phyloP scores from a whole-genome alignment of 345 rosid species.

The Rubroshorea leprosula region DNA sequence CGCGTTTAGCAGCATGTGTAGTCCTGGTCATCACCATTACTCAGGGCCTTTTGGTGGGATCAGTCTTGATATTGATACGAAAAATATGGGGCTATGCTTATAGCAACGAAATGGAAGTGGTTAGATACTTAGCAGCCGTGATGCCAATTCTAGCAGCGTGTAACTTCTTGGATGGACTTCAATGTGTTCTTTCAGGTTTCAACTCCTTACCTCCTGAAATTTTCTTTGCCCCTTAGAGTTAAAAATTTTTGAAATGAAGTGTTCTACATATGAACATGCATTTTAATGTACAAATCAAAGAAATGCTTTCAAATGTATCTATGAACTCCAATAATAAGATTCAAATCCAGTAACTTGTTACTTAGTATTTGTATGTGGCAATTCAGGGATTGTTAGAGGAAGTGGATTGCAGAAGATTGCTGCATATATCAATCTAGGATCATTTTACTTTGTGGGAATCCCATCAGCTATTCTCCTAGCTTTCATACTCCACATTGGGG shows the following conservation, averaged over 20 bases:
- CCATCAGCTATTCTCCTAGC: slow-evolving; percentile 36
- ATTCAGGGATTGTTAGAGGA: slow-evolving; percentile 53
- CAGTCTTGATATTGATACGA: slow-evolving; percentile 19
- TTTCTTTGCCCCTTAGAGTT: too few species aligned
- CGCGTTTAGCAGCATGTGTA: slow-evolving; percentile 20
- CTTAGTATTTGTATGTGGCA: too few species aligned
- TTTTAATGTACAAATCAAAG: not conserved
- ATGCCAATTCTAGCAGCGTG: slow-evolving; percentile 33
- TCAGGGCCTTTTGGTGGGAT: slow-evolving; percentile 22
- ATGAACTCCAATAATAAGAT: too few species aligned
- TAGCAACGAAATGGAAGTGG: slow-evolving; percentile 32
- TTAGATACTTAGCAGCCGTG: slow-evolving; percentile 21
- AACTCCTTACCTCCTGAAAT: too few species aligned
- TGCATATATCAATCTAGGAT: slow-evolving; percentile 47
- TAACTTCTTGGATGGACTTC: slow-evolving; percentile 29
- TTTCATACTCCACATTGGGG: slow-evolving; percentile 30
- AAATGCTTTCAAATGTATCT: too few species aligned
- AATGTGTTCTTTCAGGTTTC: slow-evolving; percentile 10
- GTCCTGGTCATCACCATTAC: slow-evolving; percentile 10
- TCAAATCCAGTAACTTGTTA: too few species aligned
- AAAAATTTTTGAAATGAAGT: too few species aligned
- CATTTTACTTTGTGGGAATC: slow-evolving; percentile 44
- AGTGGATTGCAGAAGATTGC: slow-evolving; percentile 55
- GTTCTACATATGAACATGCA: too few species aligned
- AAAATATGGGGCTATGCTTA: slow-evolving; percentile 30